Evolutionary conservation across 148 eudicot genomes (phyloP), one percentile per base, ranked within the genome.

Genomic region (Simmondsia chinensis): DNA sequence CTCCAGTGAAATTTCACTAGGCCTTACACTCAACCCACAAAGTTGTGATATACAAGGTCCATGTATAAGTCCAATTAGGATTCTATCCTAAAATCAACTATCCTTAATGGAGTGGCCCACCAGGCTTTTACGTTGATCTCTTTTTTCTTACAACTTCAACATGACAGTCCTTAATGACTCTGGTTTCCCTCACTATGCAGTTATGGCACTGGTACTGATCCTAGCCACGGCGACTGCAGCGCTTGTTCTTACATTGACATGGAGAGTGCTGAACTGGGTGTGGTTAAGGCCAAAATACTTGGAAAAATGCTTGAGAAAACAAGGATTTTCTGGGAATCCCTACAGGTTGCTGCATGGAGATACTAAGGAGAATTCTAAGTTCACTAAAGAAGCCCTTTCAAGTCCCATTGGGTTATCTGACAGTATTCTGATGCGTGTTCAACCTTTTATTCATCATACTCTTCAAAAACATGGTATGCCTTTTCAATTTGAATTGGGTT

Each of bases 331-430:
- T 0, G 72, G 66, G 0, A 66, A 60, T 30, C 7, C 39, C 15
- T 66, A 66, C 15, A 60, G 66, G 9, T 9, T 66, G n/a, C 55
- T 66, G 54, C 36, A 14, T 20, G 72, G 72, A 19, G 72, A 66
- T 23, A 48, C 48, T 48, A 54, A 66, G 53, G 62, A 66, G 0
- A 20, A 33, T 15, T 46, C 48, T 4, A 50, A 33, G 47, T 48
- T 66, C 61, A 6, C 57, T 5, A 56, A 29, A 40, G 52, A 54
- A 15, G 71, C 71, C 2, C 30, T 42, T 36, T 48, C 66, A 1
- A 54, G 25, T 7, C 66, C 71, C 8, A 60, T 66, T 27, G 31
- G 16, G 1, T 15, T 66, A 12, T 48, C 57, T 0, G 50, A 54
- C 17, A 47, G 43, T 33, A 35, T 60, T 21, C 46, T 33, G 7